Evolutionary conservation across 306 rosid species (phyloP), one percentile per base, ranked within the genome.

Genomic region (Rosa rugosa): DNA sequence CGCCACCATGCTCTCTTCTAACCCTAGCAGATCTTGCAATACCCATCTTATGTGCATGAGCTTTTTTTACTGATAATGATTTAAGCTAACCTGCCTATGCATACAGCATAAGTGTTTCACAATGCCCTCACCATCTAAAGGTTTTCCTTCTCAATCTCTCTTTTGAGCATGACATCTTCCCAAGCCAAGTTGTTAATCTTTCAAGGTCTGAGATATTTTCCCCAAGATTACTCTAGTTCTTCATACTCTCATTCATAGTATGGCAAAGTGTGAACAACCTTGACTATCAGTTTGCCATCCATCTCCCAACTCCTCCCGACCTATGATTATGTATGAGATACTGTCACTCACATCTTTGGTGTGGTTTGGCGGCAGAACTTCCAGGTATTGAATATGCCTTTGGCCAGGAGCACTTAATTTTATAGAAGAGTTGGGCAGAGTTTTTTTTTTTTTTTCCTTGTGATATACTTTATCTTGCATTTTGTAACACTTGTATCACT

Each of bases 401-500:
- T 31, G 76, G 47, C 76, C 66, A 20, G 20, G 25, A 16, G 50
- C 67, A 73, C 50, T 56, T 10, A 9, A 54, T 36, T 20, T 54
- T 56, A 40, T 6, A 20, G 38, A 73, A 73, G 49, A 38, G 69
- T 59, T 56, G 67, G 17, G 41, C 47, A 0, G 23, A 40, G 18
- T 38, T 25, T 73, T 38, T 20, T 44, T 11, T 4, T 72, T 20
- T 49, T 50, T 38, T 13, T 18, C 25, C 53, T 46, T 73, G n/a
- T 14, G 25, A 56, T 75, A 23, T 74, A 45, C 70, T 57, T 57
- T 8, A 31, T 60, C 47, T 41, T 74, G 62, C 74, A 67, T 74
- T 66, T 42, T 66, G 8, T 34, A 38, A 27, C 45, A 23, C 76
- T 44, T 16, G 4, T 11, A 22, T 64, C 46, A 72, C 50, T 63